Evolutionary conservation across 176 grass and related monocot genomes (phyloP), one percentile per base, ranked within the genome.

Genomic region (Hsuehochloa calcarea): DNA sequence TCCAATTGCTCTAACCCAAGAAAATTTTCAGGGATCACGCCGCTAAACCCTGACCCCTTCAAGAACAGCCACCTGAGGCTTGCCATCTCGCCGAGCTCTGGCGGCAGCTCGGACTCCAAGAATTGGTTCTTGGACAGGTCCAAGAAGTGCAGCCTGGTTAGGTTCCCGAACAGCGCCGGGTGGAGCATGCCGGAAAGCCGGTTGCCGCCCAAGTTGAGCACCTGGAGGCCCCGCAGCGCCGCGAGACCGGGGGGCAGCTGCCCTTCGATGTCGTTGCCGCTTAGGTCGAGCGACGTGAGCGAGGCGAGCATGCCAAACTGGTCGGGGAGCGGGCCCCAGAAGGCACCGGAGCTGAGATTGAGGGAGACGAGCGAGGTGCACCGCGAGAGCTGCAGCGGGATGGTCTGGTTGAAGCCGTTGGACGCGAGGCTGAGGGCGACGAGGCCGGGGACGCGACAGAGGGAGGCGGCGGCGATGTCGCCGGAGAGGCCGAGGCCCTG

Each of bases 261-360:
- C 0, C 89, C 94, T 29, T 90, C 87, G 86, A 97, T 47, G 70
- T 77, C 78, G 87, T 97, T 97, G 71, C 91, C 65, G 85, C 89
- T 92, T 58, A 97, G 94, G 89, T 97, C 89, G 71, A 97, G 89
- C 49, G 78, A 80, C 1, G 67, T 11, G 40, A 97, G 85, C 0
- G 74, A 60, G 41, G 89, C 9, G 40, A 97, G 89, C 62, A 51
- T 25, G 65, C 41, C 68, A 45, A 94, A 69, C 77, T 97, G 94
- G 70, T 94, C 87, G 2, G 94, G 94, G 25, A 97, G 41, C 51
- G 89, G 90, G 63, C 89, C 94, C 94, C 92, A 97, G 54, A 94
- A 65, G 40, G 27, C 41, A 35, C 10, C 85, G 62, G 54, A 40
- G 89, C 89, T 92, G 50, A 97, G 89, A 83, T 97, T 94, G 79